These are phyloP conservation scores for Jacaranda copaia DNA, from an alignment of 257 asterid genomes.

Conservation along the genomic window DNA sequence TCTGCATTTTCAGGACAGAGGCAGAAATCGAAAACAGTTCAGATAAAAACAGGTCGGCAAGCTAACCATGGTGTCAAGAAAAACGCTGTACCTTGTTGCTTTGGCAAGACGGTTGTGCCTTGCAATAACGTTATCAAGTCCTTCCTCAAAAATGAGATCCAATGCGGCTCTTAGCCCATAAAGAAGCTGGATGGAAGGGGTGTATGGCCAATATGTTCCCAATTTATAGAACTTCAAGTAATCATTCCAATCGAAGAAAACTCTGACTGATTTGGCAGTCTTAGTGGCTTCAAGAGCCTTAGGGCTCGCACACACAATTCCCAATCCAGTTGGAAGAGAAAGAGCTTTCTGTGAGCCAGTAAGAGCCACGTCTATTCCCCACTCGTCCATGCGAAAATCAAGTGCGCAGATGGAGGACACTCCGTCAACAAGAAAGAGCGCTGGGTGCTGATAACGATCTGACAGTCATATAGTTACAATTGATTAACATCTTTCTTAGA, in stretches of 20 bases:
- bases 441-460: slow-evolving; percentile 97
- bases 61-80: background rate
- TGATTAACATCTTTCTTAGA: background rate
- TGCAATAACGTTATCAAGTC: slow-evolving; percentile 88
- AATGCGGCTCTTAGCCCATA: slow-evolving; percentile 88
- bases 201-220: slow-evolving; percentile 99
- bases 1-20: slow-evolving; percentile 45
- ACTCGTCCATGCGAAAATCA: slow-evolving; percentile 98
- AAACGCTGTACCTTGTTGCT: slow-evolving; percentile 76
- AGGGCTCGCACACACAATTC: slow-evolving; percentile 95
- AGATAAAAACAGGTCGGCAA: background rate
- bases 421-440: slow-evolving; percentile 91
- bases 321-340: slow-evolving; percentile 94
- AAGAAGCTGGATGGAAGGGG: slow-evolving; percentile 95
- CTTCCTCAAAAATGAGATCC: slow-evolving; percentile 96
- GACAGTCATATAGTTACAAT: slow-evolving; percentile 25
- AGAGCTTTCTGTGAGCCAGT: slow-evolving; percentile 98
- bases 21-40: background rate
- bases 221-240: slow-evolving; percentile 89
- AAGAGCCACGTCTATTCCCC: slow-evolving; percentile 97
- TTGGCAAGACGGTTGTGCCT: slow-evolving; percentile 88
- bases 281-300: slow-evolving; percentile 92
- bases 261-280: slow-evolving; percentile 88
- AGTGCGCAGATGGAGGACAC: slow-evolving; percentile 98
- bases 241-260: slow-evolving; percentile 96